Base-by-base conservation (phyloP, 495 filamentous ascomycete species). In the Lophiotrema nucula region DNA sequence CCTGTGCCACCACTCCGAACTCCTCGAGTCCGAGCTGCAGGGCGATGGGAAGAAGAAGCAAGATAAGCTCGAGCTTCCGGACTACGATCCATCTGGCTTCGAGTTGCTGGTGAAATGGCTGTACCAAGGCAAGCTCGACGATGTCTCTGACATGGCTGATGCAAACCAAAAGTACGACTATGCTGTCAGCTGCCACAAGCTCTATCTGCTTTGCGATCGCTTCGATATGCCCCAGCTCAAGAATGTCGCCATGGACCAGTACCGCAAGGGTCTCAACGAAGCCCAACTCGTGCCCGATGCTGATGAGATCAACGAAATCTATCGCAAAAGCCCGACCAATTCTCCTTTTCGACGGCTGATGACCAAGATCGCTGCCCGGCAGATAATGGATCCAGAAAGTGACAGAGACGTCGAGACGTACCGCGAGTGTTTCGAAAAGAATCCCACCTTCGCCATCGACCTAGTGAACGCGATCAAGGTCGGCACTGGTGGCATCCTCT, bases 91-190 rank as follows among this genome's bases (percentile, higher is more conserved):
- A 2, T 48, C 65, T 3, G 76, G 76, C 8, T 79, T 79, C 57
- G 76, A 77, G 51, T 65, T 79, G 38, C 64, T 79, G n/a, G 73
- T 79, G 13, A 78, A 77, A 58, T 79, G 76, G 75, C 65, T 79
- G 15, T 79, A 79, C 45, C 76, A 79, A 56, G 76, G 76, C 19
- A 72, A 68, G 23, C 67, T 79, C 31, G 76, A 78, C 44, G 73
- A 77, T 53, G 72, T 73, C 16, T 68, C 70, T 19, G 59, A 68
- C 23, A 58, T 76, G 60, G 60, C 69, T 5, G 66, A 74, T 23
- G 69, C 76, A 6, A 37, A 53, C 12, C 64, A 69, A 46, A 77
- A 77, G 58, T 79, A 77, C 70, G 71, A 77, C 12, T 74, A 77
- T 49, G 76, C 76, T 19, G 74, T 75, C 31, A 71, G 70, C 35